Conservation (phyloP, 768 basidiomycete genomes). For the Epithele typhae region DNA sequence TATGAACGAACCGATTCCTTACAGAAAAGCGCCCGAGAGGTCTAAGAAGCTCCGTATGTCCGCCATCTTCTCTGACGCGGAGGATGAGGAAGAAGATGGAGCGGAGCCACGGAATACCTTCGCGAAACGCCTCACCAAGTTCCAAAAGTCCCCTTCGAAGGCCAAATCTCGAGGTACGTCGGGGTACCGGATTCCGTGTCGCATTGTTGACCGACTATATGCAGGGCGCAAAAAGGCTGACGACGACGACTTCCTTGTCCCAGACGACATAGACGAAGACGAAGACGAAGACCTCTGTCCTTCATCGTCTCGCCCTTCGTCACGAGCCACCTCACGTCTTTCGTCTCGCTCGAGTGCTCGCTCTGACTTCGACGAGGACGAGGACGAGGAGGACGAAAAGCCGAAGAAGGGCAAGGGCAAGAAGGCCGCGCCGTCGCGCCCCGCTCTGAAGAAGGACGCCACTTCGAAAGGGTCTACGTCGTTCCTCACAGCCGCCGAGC, state of each 20-base stretch:
- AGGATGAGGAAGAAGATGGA: constrained; percentile 43
- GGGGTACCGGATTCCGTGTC: not conserved
- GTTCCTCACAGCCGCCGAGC: constrained; percentile 84
- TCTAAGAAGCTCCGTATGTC: constrained; percentile 62
- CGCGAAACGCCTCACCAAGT: constrained; percentile 55
- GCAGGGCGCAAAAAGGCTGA: constrained; percentile 41
- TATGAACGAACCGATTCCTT: constrained; percentile 9
- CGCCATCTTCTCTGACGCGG: constrained; percentile 41
- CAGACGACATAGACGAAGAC: constrained; percentile 55
- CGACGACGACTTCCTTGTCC: constrained; percentile 69
- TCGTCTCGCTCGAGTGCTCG: constrained; percentile 25
- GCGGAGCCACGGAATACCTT: constrained; percentile 40
- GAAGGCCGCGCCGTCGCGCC: constrained; percentile 32
- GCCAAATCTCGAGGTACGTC: constrained; percentile 35
- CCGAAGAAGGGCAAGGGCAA: constrained; percentile 24
- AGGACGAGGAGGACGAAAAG: constrained; percentile 7
- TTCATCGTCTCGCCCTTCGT: constrained; percentile 48
- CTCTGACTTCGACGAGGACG: constrained; percentile 33
- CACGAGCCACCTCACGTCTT: constrained; percentile 23
- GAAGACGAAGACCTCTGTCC: constrained; percentile 28
- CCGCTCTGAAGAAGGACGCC: constrained; percentile 29
- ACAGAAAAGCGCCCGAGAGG: constrained; percentile 31
- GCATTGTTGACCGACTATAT: too few species aligned
- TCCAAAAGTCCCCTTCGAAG: constrained; percentile 60
- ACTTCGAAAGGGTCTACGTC: constrained; percentile 29